A percentile compares a stretch with the other conserved stretches of the same genome.
phyloP scores from a whole-genome alignment of 257 asterid genomes.

The Thymus quinquecostatus region DNA sequence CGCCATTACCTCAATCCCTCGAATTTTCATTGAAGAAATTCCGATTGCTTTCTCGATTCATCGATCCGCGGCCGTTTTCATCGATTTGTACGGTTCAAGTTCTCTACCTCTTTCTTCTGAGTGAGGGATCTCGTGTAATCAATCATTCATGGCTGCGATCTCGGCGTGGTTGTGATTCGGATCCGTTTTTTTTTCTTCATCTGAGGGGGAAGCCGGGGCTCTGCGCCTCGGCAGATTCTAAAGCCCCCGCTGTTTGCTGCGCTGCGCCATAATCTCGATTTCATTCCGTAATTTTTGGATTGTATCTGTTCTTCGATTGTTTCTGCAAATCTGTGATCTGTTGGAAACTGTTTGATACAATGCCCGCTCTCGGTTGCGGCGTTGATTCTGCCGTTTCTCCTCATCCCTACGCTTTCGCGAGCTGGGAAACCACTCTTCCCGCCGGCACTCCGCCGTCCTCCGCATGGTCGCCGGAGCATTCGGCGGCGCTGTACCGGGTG shows the following conservation, averaged over 20 bases:
- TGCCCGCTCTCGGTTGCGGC: slow-evolving; percentile 80
- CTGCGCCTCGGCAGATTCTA: slow-evolving; percentile 96
- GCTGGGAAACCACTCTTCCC: slow-evolving; percentile 63
- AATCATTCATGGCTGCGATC: slow-evolving; percentile 36
- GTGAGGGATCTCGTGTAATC: slow-evolving; percentile 61
- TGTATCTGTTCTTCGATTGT: slow-evolving; percentile 41
- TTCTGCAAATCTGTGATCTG: slow-evolving; percentile 21
- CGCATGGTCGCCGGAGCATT: slow-evolving; percentile 70
- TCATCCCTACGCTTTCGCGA: slow-evolving; percentile 52
- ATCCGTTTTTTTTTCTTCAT: slow-evolving; percentile 62
- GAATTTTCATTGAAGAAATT: not conserved
- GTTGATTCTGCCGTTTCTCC: slow-evolving; percentile 67
- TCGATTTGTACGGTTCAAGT: not conserved
- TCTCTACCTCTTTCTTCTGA: slow-evolving; percentile 55
- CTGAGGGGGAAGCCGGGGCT: slow-evolving; percentile 99
- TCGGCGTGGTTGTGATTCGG: slow-evolving; percentile 59
- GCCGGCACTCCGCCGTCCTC: slow-evolving; percentile 27
- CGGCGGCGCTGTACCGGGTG: slow-evolving; percentile 62
- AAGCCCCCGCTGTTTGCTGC: slow-evolving; percentile 78
- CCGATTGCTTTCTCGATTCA: slow-evolving; percentile 26
- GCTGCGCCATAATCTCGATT: slow-evolving; percentile 27
- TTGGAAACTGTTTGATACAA: slow-evolving; percentile 32
- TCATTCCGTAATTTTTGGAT: slow-evolving; percentile 15
- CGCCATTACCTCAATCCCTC: too few relatives aligned
- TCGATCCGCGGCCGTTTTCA: not conserved